A percentile compares a stretch with the other conserved stretches of the same genome.
phyloP scores from a whole-genome alignment of 257 asterid genomes.

The Knoxia roxburghii region DNA sequence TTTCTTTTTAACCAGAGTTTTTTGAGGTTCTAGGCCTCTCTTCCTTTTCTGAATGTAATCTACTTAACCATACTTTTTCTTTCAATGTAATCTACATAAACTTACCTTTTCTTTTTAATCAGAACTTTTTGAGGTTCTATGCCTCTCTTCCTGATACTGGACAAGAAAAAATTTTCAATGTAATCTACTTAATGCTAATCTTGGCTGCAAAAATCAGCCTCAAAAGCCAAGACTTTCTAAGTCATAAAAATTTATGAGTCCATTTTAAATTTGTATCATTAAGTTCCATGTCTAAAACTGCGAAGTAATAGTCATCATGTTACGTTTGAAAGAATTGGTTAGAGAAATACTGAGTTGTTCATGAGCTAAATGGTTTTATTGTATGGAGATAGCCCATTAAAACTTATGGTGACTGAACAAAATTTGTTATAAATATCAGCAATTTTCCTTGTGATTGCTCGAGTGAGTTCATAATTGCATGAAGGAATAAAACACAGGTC shows the following conservation, averaged over 20 bases:
- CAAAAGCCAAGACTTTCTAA: too few relatives aligned
- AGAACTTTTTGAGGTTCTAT: background rate
- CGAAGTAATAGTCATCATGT: background rate
- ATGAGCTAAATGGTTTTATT: background rate
- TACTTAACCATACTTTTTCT: background rate
- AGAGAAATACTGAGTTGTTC: background rate
- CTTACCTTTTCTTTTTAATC: constrained; percentile 12
- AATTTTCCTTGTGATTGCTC: background rate
- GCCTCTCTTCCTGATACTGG: background rate
- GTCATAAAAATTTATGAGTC: background rate
- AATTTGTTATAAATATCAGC: background rate
- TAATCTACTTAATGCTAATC: background rate
- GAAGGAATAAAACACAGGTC: background rate
- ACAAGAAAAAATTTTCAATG: too few relatives aligned
- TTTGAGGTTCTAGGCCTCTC: background rate
- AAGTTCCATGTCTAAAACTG: background rate
- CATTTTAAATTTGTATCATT: background rate
- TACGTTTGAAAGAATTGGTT: background rate
- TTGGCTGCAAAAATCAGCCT: too few relatives aligned
- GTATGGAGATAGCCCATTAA: background rate
- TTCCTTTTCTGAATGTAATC: background rate
- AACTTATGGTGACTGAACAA: background rate
- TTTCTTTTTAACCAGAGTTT: constrained; percentile 7
- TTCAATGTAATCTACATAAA: constrained; percentile 23
- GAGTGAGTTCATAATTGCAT: background rate